Conservation (phyloP, 495 filamentous ascomycete genomes). For the Lasiosphaeria ovina region DNA sequence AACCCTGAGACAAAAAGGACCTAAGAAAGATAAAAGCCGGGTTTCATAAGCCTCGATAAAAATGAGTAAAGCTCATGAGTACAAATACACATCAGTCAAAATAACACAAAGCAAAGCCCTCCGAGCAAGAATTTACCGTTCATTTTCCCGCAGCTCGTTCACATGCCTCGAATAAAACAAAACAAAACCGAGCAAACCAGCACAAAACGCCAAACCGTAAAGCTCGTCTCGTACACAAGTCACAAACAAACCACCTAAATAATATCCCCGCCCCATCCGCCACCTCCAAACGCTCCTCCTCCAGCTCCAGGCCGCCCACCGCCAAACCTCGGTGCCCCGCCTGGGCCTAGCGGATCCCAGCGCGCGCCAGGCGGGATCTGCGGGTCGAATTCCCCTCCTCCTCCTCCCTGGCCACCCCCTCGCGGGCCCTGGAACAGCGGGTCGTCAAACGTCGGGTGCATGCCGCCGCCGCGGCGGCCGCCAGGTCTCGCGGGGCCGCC, state of each 20-base stretch:
- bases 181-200: too few relatives aligned
- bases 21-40: too few relatives aligned
- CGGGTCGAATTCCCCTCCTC: conserved; percentile 43
- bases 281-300: conserved; percentile 32
- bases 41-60: too few relatives aligned
- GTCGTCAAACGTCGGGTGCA: conserved; percentile 96
- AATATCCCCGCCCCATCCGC: conserved; percentile 41
- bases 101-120: too few relatives aligned
- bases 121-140: too few relatives aligned
- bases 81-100: too few relatives aligned
- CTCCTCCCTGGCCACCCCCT: conserved; percentile 37
- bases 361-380: conserved; percentile 58
- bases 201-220: too few relatives aligned
- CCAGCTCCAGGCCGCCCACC: conserved; percentile 35
- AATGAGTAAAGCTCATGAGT: too few relatives aligned
- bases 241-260: conserved; percentile 27
- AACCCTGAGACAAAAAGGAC: too few relatives aligned
- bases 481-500: conserved; percentile 27
- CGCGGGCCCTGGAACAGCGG: conserved; percentile 72
- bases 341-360: conserved; percentile 83
- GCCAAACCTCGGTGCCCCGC: conserved; percentile 46
- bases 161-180: too few relatives aligned
- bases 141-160: too few relatives aligned
- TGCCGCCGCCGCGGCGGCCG: conserved; percentile 59
- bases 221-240: not conserved